Conservation (phyloP, 352 stramenopile species). For the Globisporangium mamillatum region DNA sequence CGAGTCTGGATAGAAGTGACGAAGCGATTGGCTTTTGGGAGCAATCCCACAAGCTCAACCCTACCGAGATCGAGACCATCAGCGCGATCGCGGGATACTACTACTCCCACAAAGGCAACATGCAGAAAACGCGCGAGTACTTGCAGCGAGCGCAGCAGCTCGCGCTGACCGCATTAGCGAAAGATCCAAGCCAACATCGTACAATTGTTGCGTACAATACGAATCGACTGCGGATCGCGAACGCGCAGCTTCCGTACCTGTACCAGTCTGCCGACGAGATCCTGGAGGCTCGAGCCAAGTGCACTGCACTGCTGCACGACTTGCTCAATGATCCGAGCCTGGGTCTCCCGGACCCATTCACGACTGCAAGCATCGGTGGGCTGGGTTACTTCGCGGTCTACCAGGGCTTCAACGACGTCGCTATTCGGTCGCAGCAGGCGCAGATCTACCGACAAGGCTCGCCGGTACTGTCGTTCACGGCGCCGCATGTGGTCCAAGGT, state of each 20-base stretch:
- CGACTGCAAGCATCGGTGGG: constrained; percentile 28
- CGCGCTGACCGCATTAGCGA: neutral
- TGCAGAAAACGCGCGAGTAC: neutral
- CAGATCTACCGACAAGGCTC: constrained; percentile 34
- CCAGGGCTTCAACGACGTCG: constrained; percentile 40
- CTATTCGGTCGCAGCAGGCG: constrained; percentile 36
- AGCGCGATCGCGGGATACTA: constrained; percentile 23
- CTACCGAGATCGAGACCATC: constrained; percentile 13
- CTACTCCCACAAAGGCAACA: constrained; percentile 21
- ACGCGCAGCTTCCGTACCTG: constrained; percentile 23
- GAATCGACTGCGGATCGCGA: constrained; percentile 23
- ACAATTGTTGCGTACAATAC: neutral
- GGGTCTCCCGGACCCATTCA: constrained; percentile 20
- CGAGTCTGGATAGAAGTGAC: neutral
- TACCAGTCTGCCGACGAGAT: constrained; percentile 26
- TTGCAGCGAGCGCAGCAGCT: constrained; percentile 1
- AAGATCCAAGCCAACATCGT: neutral
- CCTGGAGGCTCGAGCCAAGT: constrained; percentile 9
- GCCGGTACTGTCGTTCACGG: constrained; percentile 25
- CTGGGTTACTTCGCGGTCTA: constrained; percentile 71
- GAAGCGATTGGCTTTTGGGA: constrained; percentile 19
- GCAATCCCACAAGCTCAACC: constrained; percentile 9
- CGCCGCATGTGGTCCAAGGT: constrained; percentile 23
- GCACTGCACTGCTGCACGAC: constrained; percentile 14
- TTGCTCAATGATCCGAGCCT: constrained; percentile 8